phyloP scores from a whole-genome alignment of 1,139 yeast species.

The Protomyces pachydermus region DNA sequence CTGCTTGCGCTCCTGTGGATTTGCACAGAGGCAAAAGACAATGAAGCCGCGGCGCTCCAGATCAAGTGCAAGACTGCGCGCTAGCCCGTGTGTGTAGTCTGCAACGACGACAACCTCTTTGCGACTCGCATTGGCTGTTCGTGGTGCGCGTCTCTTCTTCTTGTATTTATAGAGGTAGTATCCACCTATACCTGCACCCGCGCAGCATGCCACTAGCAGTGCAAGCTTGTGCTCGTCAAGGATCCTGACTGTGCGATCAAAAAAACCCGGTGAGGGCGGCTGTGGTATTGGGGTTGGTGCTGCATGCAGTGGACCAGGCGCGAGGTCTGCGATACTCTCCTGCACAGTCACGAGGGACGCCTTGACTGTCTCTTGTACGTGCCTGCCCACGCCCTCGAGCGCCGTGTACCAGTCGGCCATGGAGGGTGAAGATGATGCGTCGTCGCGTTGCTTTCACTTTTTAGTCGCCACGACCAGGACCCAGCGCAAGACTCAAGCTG shows the following conservation, averaged over 20 bases:
- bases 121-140: conserved; percentile 22
- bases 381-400: not conserved
- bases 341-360: conserved; percentile 1
- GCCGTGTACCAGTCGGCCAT: conserved; percentile 21
- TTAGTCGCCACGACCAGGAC: too few relatives aligned
- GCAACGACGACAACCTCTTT: conserved; percentile 17
- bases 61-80: conserved; percentile 16
- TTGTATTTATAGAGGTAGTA: conserved; percentile 4
- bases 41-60: conserved; percentile 22
- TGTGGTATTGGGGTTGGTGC: not conserved
- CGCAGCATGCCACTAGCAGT: not conserved
- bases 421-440: not conserved
- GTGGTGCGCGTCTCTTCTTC: conserved; percentile 14
- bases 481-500: not conserved
- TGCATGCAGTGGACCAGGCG: not conserved
- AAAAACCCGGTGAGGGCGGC: conserved; percentile 3
- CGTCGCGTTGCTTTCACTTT: too few relatives aligned
- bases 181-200: conserved; percentile 7
- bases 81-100: conserved; percentile 1
- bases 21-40: conserved; percentile 19
- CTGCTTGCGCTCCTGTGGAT: conserved; percentile 5
- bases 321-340: not conserved
- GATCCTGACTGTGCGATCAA: not conserved
- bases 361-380: not conserved
- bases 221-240: conserved; percentile 12